These are phyloP conservation scores for Sporisorium reilianum DNA, from an alignment of 1,284 basidiomycete genomes.

Conservation along the genomic window DNA sequence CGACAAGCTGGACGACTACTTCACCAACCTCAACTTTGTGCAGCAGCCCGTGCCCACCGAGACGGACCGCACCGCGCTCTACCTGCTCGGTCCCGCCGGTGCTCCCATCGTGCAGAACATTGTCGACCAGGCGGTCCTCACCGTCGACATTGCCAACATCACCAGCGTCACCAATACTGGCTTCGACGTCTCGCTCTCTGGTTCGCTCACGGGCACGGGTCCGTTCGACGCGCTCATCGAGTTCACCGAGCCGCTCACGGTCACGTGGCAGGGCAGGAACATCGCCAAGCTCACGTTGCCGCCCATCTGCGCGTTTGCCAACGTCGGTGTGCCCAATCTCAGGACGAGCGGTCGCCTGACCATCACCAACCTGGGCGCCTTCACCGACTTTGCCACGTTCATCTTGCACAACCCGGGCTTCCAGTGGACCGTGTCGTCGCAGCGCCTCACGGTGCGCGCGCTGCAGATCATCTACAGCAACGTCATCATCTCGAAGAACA, in stretches of 20 bases:
- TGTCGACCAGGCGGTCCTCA: slow-evolving; percentile 75
- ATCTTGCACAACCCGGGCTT: slow-evolving; percentile 78
- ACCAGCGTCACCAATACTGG: slow-evolving; percentile 71
- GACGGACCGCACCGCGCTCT: slow-evolving; percentile 77
- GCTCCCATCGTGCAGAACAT: slow-evolving; percentile 77
- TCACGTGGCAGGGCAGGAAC: slow-evolving; percentile 77
- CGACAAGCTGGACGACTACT: slow-evolving; percentile 66
- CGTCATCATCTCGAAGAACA: slow-evolving; percentile 76
- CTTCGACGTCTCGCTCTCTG: slow-evolving; percentile 70
- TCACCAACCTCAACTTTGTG: slow-evolving; percentile 76
- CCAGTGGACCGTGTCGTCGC: slow-evolving; percentile 79
- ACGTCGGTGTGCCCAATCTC: slow-evolving; percentile 78
- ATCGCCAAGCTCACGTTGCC: slow-evolving; percentile 78
- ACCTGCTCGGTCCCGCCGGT: slow-evolving; percentile 76
- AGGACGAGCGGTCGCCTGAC: slow-evolving; percentile 69
- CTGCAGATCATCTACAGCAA: slow-evolving; percentile 79
- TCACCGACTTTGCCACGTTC: slow-evolving; percentile 78
- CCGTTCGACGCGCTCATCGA: slow-evolving; percentile 73
- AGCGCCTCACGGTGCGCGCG: slow-evolving; percentile 76
- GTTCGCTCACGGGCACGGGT: slow-evolving; percentile 55
- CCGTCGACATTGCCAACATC: slow-evolving; percentile 77
- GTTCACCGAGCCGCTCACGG: slow-evolving; percentile 71
- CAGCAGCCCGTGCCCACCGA: slow-evolving; percentile 77
- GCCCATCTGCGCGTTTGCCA: slow-evolving; percentile 79
- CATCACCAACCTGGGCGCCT: slow-evolving; percentile 70